A percentile compares a stretch with the other conserved stretches of the same genome.
Conservation (phyloP, 495 filamentous ascomycete species). For the Penicillium roqueforti region DNA sequence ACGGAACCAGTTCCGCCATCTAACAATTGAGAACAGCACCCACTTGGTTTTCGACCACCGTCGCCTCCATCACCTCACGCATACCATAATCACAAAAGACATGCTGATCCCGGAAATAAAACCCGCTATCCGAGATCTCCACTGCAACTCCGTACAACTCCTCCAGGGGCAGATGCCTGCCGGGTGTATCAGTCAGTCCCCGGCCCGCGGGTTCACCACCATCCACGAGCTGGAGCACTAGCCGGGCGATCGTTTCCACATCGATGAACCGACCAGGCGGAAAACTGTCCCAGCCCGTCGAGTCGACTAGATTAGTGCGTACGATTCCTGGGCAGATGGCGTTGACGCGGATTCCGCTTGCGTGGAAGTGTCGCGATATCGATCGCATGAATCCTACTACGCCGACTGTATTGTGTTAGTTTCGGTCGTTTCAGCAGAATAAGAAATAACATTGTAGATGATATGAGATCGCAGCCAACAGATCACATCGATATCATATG, state of each 20-base stretch:
- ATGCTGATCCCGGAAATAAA: constrained; percentile 22
- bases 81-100: constrained; percentile 22
- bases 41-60: constrained; percentile 23
- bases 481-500: neutral
- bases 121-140: constrained; percentile 19
- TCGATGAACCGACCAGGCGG: constrained; percentile 14
- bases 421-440: neutral
- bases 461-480: neutral
- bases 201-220: constrained; percentile 14
- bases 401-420: constrained; percentile 10
- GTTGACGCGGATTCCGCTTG: constrained; percentile 19
- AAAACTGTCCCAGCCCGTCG: constrained; percentile 14
- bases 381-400: constrained; percentile 24
- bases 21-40: constrained; percentile 15
- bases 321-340: constrained; percentile 20
- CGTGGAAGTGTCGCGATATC: constrained; percentile 12
- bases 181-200: constrained; percentile 12
- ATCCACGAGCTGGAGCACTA: constrained; percentile 17
- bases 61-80: constrained; percentile 23
- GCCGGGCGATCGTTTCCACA: constrained; percentile 5
- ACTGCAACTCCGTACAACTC: constrained; percentile 17
- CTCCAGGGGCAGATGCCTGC: constrained; percentile 6
- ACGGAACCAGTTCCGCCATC: neutral
- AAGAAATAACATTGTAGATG: neutral
- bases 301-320: constrained; percentile 18